Evolutionary conservation across 352 stramenopile species (phyloP), one percentile per base, ranked within the genome.

Genomic region (Phytopythium litorale): DNA sequence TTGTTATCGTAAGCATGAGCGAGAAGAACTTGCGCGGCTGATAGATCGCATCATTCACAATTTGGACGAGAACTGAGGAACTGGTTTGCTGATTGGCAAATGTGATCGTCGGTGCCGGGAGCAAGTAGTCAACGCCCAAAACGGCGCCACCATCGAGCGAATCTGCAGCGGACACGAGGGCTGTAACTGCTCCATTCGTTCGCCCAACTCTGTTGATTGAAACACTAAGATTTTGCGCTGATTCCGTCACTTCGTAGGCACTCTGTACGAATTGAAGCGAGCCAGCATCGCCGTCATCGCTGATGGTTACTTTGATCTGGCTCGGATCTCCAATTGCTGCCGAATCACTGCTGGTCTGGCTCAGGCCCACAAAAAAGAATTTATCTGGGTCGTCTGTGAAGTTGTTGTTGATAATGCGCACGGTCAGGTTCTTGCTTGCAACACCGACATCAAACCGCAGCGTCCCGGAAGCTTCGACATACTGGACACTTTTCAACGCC

Each of bases 371-470:
- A 23, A 55, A 81, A 42, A 89, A 89, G 30, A 66, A 81, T 8
- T 56, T 70, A 48, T 86, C 75, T 11, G 68, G 63, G 15, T 89
- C 75, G 11, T 86, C 77, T 0, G 65, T 62, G 11, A 87, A 57
- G 12, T 66, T 49, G 51, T 89, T 86, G 64, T 87, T 83, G 38
- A 81, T 73, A 32, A 89, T 81, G 0, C 30, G 7, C 18, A 89
- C 37, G 0, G n/a, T 51, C 13, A 89, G 62, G 7, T 56, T 57
- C 15, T 68, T 49, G 18, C 45, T 67, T 15, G 56, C 65, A 0
- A 65, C 33, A n/a, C 65, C 73, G 11, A 54, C 60, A 16, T 56
- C 40, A 57, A 89, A 86, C 0, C 56, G 18, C 0, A 89, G 54
- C 18, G 53, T 32, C 3, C 77, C 77, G 7, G 12, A 56, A 4